These are phyloP conservation scores for Coemansia sp. DNA, from an alignment of 192 early-diverging fungal species.

Conservation along the genomic window DNA sequence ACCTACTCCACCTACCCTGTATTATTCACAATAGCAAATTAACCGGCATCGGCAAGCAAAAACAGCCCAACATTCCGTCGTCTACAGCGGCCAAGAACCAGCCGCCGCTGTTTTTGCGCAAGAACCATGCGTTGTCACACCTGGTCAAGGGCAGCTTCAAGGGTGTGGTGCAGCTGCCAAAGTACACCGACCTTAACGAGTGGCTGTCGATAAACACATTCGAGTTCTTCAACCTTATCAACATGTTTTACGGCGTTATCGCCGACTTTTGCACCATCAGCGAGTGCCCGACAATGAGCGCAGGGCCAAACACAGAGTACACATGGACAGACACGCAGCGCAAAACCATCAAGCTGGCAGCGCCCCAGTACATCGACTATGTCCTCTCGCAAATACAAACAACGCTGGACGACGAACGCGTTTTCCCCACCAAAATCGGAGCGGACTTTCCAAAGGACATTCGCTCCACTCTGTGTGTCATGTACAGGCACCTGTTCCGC, in stretches of 20 bases:
- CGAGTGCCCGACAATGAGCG: constrained; percentile 84
- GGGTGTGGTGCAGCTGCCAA: constrained; percentile 84
- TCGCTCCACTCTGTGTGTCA: constrained; percentile 61
- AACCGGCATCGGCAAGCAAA: constrained; percentile 52
- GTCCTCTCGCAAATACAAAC: constrained; percentile 85
- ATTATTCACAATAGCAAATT: constrained; percentile 32
- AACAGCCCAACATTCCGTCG: constrained; percentile 28
- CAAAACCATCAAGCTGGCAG: constrained; percentile 80
- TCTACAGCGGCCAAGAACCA: constrained; percentile 25
- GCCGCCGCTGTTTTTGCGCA: constrained; percentile 62
- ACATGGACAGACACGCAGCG: constrained; percentile 86
- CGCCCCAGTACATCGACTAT: constrained; percentile 95
- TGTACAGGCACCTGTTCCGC: constrained; percentile 84
- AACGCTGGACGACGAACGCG: constrained; percentile 80
- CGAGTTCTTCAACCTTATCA: constrained; percentile 92
- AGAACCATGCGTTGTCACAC: constrained; percentile 64
- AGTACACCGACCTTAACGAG: constrained; percentile 90
- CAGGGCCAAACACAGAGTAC: constrained; percentile 81
- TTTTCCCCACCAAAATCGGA: constrained; percentile 94
- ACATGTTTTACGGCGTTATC: constrained; percentile 86
- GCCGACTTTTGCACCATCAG: constrained; percentile 83
- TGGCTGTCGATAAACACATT: constrained; percentile 88
- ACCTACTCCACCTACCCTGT: neutral
- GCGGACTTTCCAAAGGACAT: constrained; percentile 86
- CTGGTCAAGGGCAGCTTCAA: constrained; percentile 92